Evolutionary conservation across 805 yeast species (phyloP), one percentile per base, ranked within the genome.

Genomic region (Ogataea allantospora): DNA sequence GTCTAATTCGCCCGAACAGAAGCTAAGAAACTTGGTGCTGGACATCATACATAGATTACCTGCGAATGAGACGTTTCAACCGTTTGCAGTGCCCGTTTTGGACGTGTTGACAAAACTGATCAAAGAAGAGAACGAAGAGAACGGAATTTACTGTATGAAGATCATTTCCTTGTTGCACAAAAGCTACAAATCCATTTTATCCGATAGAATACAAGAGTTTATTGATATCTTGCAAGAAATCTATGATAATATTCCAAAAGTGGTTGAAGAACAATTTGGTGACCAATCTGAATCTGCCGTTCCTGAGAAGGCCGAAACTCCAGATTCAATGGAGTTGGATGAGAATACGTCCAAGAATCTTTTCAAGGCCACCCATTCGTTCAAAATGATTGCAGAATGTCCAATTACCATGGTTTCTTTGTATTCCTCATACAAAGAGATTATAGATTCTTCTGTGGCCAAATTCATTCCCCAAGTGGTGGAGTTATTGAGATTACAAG

Each of bases 321-420:
- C 80, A 1, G 36, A 39, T 8, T 40, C 50, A 15, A 60, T 72
- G 22, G 58, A 61, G 17, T 70, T 68, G 12, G 68, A 65, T 21
- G 73, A 70, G 6, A 45, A 68, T 2, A 44, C 65, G 14, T 56
- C 75, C 6, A 79, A 78, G 42, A 66, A 73, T 2, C 67, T 88
- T 37, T 73, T 73, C 29, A 75, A 73, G 44, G 83, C 96, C 4
- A 75, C 86, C 74, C 71, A 60, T 47, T 88, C 97, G 1, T 91
- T 93, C 71, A 89, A 88, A 57, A 87, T 91, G 10, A 72, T 93
- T 43, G 86, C 96, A 0, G 99, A 93, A 60, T 89, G 98, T 57
- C 99, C 99, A 7, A 91, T 93, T 26, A 88, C 96, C 4, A 84
- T 93, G 81, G 99, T 93, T 3, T 79, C 96, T 6, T 68, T 95